Evolutionary conservation across 345 rosid species (phyloP).

Genomic region (Dipteronia sinensis): DNA sequence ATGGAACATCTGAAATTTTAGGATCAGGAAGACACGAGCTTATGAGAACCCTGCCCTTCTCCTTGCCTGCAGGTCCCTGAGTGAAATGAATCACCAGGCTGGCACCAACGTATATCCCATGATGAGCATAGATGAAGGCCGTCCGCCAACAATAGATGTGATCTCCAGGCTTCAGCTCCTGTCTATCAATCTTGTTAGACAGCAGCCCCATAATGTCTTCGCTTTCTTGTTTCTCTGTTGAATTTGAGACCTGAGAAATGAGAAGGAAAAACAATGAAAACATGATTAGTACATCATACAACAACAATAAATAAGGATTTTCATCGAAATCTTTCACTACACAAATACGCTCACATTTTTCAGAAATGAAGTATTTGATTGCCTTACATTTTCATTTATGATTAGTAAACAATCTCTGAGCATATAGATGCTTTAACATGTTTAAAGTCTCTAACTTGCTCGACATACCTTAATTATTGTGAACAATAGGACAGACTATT

Average conservation of each 20-base stretch:
- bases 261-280: neutral
- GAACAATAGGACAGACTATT: too few species aligned
- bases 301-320: too few species aligned
- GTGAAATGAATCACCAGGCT: constrained; percentile 81
- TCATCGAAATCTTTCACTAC: too few species aligned
- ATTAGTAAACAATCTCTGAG: too few species aligned
- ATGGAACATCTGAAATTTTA: constrained; percentile 37
- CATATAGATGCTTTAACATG: too few species aligned
- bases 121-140: neutral
- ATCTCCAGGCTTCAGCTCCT: neutral
- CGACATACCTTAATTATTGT: too few species aligned
- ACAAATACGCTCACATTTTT: too few species aligned
- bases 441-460: too few species aligned
- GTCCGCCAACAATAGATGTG: neutral
- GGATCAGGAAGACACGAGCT: constrained; percentile 41
- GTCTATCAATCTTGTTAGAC: neutral
- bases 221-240: neutral
- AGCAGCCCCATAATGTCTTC: neutral
- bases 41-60: constrained; percentile 47
- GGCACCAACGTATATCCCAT: constrained; percentile 64
- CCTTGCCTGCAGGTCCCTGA: constrained; percentile 54
- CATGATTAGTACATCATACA: too few species aligned
- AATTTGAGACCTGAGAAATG: neutral
- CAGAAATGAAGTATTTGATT: too few species aligned
- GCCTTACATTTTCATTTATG: too few species aligned